Conservation (phyloP, 2,329 filamentous ascomycete species). For the Ceratocystis harringtonii region DNA sequence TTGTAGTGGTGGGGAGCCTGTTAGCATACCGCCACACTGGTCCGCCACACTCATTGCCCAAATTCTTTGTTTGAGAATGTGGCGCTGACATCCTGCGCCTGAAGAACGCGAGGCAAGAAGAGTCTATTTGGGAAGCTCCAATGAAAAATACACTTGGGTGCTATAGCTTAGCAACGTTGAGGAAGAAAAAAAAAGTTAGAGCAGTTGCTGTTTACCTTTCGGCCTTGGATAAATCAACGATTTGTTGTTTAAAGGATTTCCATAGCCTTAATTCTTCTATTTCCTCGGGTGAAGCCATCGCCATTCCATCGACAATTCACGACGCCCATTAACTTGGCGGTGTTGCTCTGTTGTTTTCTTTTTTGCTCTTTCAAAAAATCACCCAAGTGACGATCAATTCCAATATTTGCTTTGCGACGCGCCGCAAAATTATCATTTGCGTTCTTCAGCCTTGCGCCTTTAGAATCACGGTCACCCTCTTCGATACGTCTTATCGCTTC, state of each 20-base stretch:
- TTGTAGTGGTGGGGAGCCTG: neutral
- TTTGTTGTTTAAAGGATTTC: neutral
- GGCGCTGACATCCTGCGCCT: neutral
- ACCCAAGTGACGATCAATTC: neutral
- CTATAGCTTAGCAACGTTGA: neutral
- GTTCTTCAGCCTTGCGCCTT: constrained; percentile 11
- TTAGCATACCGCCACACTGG: neutral
- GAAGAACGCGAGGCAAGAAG: constrained; percentile 10
- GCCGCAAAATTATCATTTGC: neutral
- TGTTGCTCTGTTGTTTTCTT: neutral
- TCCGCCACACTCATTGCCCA: neutral
- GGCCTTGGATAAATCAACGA: neutral
- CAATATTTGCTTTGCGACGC: neutral
- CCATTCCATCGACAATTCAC: neutral
- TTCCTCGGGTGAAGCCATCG: neutral
- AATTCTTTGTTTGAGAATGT: neutral
- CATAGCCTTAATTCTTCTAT: neutral
- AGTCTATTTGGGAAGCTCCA: neutral
- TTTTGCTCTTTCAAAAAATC: neutral
- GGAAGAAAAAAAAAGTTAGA: neutral
- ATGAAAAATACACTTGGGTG: neutral
- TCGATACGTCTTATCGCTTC: neutral
- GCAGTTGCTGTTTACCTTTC: neutral
- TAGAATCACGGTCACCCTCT: neutral
- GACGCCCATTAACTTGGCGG: neutral